These are phyloP conservation scores for Tremellales sp. DNA, from an alignment of 1,284 basidiomycete genomes.

Conservation along the genomic window DNA sequence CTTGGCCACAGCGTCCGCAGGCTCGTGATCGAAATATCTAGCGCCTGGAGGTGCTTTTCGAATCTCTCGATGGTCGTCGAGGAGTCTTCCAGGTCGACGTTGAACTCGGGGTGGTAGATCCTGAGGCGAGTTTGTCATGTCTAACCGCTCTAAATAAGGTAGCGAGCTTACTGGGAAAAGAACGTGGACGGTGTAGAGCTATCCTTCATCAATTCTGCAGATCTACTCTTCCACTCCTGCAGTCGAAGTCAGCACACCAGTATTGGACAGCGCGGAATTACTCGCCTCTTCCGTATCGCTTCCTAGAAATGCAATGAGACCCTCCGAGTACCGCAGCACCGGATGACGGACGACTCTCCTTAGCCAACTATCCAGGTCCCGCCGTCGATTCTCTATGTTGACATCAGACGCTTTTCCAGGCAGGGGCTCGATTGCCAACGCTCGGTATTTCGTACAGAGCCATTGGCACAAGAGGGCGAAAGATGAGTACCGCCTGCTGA, in stretches of 20 bases:
- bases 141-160: too few relatives aligned
- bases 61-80: constrained; percentile 59
- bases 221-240: constrained; percentile 7
- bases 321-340: constrained; percentile 69
- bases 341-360: constrained; percentile 69
- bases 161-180: too few relatives aligned
- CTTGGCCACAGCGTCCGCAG: constrained; percentile 60
- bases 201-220: too few relatives aligned
- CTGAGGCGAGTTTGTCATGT: constrained; percentile 57
- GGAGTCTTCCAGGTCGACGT: constrained; percentile 68
- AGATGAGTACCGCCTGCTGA: constrained; percentile 75
- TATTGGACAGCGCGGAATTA: constrained; percentile 30
- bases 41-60: constrained; percentile 59
- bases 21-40: constrained; percentile 64
- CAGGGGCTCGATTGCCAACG: constrained; percentile 70
- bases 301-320: constrained; percentile 73
- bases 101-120: constrained; percentile 78
- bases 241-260: background rate
- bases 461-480: constrained; percentile 72
- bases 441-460: constrained; percentile 62
- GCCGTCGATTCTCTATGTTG: constrained; percentile 70
- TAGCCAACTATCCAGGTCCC: constrained; percentile 75
- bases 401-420: constrained; percentile 79
- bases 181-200: too few relatives aligned
- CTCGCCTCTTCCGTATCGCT: constrained; percentile 65